phyloP scores from a whole-genome alignment of 768 basidiomycete species.

The Termitomyces sp. region DNA sequence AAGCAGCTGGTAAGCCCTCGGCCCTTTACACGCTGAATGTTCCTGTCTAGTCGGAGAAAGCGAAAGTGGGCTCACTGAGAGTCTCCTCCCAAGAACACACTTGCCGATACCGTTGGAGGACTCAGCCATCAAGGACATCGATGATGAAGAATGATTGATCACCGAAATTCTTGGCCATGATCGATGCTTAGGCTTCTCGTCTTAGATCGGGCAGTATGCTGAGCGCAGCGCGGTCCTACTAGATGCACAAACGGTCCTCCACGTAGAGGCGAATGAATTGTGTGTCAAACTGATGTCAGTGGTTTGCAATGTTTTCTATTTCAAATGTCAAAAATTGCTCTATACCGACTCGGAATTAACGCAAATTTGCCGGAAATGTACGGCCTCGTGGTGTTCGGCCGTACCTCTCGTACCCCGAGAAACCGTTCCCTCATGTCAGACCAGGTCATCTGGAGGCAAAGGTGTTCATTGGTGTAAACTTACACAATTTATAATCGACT shows the following conservation, averaged over 20 bases:
- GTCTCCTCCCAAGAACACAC: slow-evolving; percentile 12
- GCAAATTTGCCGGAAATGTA: slow-evolving; percentile 68
- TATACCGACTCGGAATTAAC: background rate
- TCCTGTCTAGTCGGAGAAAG: slow-evolving; percentile 4
- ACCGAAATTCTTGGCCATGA: background rate
- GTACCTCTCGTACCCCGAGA: slow-evolving; percentile 63
- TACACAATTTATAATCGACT: no score
- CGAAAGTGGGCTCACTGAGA: background rate
- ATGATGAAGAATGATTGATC: slow-evolving; percentile 17
- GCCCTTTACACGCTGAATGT: slow-evolving; percentile 59
- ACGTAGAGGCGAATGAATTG: slow-evolving; percentile 55
- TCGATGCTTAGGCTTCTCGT: slow-evolving; percentile 54
- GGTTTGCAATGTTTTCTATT: no score
- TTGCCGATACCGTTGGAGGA: slow-evolving; percentile 74
- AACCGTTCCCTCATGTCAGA: slow-evolving; percentile 64
- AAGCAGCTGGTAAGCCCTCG: slow-evolving; percentile 58
- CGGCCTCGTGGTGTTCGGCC: slow-evolving; percentile 74
- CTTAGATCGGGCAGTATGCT: slow-evolving; percentile 61
- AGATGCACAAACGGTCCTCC: slow-evolving; percentile 61
- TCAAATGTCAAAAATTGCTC: background rate
- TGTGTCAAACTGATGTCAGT: background rate
- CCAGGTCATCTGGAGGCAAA: slow-evolving; percentile 86
- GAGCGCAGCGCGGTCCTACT: slow-evolving; percentile 56
- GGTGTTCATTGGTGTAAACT: slow-evolving; percentile 64
- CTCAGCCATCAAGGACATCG: slow-evolving; percentile 65